phyloP scores from a whole-genome alignment of 1,284 basidiomycete species.

The Ganoderma resinaceum region DNA sequence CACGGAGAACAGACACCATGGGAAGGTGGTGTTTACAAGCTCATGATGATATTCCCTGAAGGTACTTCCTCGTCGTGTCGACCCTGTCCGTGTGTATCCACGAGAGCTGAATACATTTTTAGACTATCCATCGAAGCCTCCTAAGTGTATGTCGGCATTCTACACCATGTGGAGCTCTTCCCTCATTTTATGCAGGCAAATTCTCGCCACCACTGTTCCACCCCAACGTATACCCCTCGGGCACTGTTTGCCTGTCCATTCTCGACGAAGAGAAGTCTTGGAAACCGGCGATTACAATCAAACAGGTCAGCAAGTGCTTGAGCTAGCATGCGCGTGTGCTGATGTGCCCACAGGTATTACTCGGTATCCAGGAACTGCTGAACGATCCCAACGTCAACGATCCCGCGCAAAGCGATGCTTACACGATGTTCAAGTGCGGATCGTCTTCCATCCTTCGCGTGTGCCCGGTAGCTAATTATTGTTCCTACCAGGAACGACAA shows the following conservation, averaged over 20 bases:
- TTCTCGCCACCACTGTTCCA: slow-evolving; percentile 97
- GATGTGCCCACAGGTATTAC: slow-evolving; percentile 72
- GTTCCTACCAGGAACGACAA: slow-evolving; percentile 79
- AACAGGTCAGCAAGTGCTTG: slow-evolving; percentile 71
- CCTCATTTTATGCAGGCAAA: slow-evolving; percentile 72
- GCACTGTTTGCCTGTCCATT: slow-evolving; percentile 98
- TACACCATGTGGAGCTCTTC: slow-evolving; percentile 16
- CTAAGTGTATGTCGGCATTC: slow-evolving; percentile 75
- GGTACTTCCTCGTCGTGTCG: slow-evolving; percentile 53
- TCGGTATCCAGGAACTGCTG: slow-evolving; percentile 94
- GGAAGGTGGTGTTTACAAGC: slow-evolving; percentile 95
- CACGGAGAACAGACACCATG: slow-evolving; percentile 82
- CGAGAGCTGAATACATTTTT: slow-evolving; percentile 24
- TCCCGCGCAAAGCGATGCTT: slow-evolving; percentile 96
- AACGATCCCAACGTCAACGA: slow-evolving; percentile 96
- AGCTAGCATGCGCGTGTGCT: slow-evolving; percentile 1
- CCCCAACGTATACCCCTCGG: slow-evolving; percentile 98
- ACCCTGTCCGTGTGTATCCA: slow-evolving; percentile 23
- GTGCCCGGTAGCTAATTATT: slow-evolving; percentile 7
- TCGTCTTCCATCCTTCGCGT: slow-evolving; percentile 6
- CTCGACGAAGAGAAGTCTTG: slow-evolving; percentile 99
- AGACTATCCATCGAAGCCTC: slow-evolving; percentile 97
- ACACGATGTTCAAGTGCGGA: slow-evolving; percentile 95
- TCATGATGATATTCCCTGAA: slow-evolving; percentile 94
- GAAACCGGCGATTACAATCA: slow-evolving; percentile 99